Evolutionary conservation across 768 basidiomycete species (phyloP).

Genomic region (Calvatia gigantea): DNA sequence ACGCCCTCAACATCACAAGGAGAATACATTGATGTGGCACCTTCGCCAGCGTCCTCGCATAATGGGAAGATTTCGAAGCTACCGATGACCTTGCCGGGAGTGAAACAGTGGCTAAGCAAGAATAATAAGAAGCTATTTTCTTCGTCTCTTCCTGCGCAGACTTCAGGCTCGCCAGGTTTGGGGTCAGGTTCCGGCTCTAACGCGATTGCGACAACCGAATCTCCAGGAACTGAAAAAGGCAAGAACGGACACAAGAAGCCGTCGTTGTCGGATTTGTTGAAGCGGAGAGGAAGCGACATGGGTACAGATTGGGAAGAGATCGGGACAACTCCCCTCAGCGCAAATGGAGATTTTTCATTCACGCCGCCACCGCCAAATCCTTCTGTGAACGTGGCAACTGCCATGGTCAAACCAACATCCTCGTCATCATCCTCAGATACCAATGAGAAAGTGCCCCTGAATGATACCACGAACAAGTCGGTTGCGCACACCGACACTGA

Average conservation of each 20-base stretch:
- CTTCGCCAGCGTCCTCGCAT: conserved; percentile 32
- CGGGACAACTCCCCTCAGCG: conserved; percentile 46
- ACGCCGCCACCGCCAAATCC: conserved; percentile 8
- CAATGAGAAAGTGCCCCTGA: conserved; percentile 11
- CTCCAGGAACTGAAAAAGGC: neutral
- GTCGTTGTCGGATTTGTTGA: conserved; percentile 64
- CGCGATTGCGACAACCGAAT: neutral
- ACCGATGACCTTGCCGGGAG: conserved; percentile 74
- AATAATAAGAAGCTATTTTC: conserved; percentile 57
- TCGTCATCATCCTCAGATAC: conserved; percentile 12
- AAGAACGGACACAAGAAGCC: conserved; percentile 52
- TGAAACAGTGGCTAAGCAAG: conserved; percentile 75
- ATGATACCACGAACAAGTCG: conserved; percentile 15
- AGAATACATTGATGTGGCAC: conserved; percentile 45
- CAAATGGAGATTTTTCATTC: conserved; percentile 14
- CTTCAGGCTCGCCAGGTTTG: conserved; percentile 8
- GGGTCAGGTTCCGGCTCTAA: neutral
- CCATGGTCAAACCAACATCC: conserved; percentile 1
- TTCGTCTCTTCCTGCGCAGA: conserved; percentile 29
- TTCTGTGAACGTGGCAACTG: conserved; percentile 3
- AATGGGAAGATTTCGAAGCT: conserved; percentile 42
- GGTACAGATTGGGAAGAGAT: conserved; percentile 67
- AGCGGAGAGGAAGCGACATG: conserved; percentile 54
- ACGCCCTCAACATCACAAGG: conserved; percentile 43
- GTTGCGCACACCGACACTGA: conserved; percentile 28